Evolutionary conservation across 2,329 filamentous ascomycete species (phyloP).

Genomic region (Elsinoe necatrix): DNA sequence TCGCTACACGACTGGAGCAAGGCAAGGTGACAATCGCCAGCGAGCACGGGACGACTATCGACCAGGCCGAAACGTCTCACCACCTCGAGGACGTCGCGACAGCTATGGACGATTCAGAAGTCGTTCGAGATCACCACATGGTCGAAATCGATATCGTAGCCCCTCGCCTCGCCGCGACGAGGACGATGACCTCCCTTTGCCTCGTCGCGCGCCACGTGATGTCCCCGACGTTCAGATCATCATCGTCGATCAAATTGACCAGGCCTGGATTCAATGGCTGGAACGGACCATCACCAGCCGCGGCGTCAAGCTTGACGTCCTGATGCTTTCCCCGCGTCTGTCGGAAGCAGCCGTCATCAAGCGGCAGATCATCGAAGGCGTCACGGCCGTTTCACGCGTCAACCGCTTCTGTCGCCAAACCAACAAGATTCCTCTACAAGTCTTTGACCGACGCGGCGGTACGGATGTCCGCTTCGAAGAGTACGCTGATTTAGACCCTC

Average conservation of each 20-base stretch:
- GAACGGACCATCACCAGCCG: slow-evolving; percentile 65
- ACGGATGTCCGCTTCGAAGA: slow-evolving; percentile 71
- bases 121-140: slow-evolving; percentile 31
- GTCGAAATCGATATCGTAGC: slow-evolving; percentile 31
- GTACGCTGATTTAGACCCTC: slow-evolving; percentile 73
- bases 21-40: slow-evolving; percentile 4
- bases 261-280: slow-evolving; percentile 75
- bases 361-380: slow-evolving; percentile 79
- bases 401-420: slow-evolving; percentile 54
- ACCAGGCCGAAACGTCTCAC: slow-evolving; percentile 39
- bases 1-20: slow-evolving; percentile 45
- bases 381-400: slow-evolving; percentile 73
- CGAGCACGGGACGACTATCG: slow-evolving; percentile 51
- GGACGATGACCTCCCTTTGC: slow-evolving; percentile 60
- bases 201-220: slow-evolving; percentile 61
- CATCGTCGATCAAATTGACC: slow-evolving; percentile 60
- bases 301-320: slow-evolving; percentile 66
- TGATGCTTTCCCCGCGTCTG: slow-evolving; percentile 69
- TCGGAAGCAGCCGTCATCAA: slow-evolving; percentile 72
- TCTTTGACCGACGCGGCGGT: slow-evolving; percentile 75
- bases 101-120: slow-evolving; percentile 31
- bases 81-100: slow-evolving; percentile 32
- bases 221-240: slow-evolving; percentile 88
- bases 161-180: slow-evolving; percentile 56
- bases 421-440: slow-evolving; percentile 69